Evolutionary conservation across 257 asterid species (phyloP).

Genomic region (Mentha longifolia): DNA sequence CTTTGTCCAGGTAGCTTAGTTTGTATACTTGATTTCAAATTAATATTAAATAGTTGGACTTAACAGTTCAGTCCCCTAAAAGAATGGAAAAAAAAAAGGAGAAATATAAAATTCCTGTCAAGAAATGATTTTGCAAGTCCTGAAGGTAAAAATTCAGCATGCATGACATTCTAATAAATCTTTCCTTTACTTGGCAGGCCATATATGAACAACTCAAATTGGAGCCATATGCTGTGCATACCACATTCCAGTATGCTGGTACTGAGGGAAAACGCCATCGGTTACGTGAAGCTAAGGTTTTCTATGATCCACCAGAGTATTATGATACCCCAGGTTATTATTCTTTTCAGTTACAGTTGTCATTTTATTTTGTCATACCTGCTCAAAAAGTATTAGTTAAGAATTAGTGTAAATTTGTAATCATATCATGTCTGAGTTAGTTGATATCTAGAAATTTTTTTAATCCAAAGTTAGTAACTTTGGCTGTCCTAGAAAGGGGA

Average conservation of each 20-base stretch:
- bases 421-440: constrained; percentile 4
- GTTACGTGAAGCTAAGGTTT: constrained; percentile 92
- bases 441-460: neutral
- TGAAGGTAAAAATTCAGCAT: constrained; percentile 23
- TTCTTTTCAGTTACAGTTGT: neutral
- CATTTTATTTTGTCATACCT: neutral
- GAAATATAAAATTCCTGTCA: neutral
- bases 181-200: constrained; percentile 55
- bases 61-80: neutral
- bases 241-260: constrained; percentile 97
- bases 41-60: constrained; percentile 5
- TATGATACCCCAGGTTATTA: constrained; percentile 79
- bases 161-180: constrained; percentile 19
- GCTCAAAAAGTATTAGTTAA: neutral
- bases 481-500: neutral
- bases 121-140: constrained; percentile 16
- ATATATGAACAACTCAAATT: constrained; percentile 82
- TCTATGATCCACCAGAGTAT: constrained; percentile 89
- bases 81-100: neutral
- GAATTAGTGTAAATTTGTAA: neutral
- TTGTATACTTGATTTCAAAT: constrained; percentile 8
- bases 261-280: constrained; percentile 98
- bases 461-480: neutral
- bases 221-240: constrained; percentile 94
- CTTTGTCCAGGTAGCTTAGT: constrained; percentile 83